These are phyloP conservation scores for Leishmania mexicana DNA, from an alignment of 208 protist genomes.

Conservation along the genomic window DNA sequence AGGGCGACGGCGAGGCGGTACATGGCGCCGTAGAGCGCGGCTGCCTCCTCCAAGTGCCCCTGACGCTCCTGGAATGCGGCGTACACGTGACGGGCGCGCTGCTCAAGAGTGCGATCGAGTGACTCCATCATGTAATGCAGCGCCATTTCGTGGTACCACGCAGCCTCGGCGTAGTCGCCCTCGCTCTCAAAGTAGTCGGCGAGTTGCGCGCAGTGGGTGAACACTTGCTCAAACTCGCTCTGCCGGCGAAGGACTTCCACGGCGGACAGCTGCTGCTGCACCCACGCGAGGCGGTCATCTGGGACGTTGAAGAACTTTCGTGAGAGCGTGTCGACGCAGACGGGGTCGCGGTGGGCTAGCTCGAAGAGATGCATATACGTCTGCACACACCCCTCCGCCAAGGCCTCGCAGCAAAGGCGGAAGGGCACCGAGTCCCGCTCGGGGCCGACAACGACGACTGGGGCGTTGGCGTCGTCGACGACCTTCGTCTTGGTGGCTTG, in stretches of 20 bases:
- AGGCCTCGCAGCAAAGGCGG: conserved; percentile 82
- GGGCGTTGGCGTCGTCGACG: not conserved
- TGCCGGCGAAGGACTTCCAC: conserved; percentile 83
- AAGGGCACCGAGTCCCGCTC: conserved; percentile 79
- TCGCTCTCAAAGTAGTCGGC: conserved; percentile 88
- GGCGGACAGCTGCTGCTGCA: conserved; percentile 73
- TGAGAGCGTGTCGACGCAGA: conserved; percentile 87
- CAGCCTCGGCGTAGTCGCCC: conserved; percentile 75
- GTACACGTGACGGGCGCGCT: conserved; percentile 52
- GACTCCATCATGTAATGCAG: conserved; percentile 76
- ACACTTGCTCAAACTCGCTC: conserved; percentile 81
- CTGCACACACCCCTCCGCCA: conserved; percentile 79
- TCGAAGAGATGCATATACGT: conserved; percentile 87
- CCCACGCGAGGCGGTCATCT: conserved; percentile 73
- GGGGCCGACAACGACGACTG: conserved; percentile 49
- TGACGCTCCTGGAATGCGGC: conserved; percentile 73
- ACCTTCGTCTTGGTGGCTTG: conserved; percentile 15
- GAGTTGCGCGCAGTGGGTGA: conserved; percentile 55
- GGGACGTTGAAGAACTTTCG: conserved; percentile 73
- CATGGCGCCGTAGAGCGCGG: conserved; percentile 68
- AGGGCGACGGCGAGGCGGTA: conserved; percentile 67
- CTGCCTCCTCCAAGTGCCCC: conserved; percentile 52
- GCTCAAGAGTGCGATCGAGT: conserved; percentile 71
- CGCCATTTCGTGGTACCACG: conserved; percentile 69
- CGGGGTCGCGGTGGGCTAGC: conserved; percentile 82